Evolutionary conservation across 2,329 filamentous ascomycete species (phyloP).

Genomic region (Calycina marina): DNA sequence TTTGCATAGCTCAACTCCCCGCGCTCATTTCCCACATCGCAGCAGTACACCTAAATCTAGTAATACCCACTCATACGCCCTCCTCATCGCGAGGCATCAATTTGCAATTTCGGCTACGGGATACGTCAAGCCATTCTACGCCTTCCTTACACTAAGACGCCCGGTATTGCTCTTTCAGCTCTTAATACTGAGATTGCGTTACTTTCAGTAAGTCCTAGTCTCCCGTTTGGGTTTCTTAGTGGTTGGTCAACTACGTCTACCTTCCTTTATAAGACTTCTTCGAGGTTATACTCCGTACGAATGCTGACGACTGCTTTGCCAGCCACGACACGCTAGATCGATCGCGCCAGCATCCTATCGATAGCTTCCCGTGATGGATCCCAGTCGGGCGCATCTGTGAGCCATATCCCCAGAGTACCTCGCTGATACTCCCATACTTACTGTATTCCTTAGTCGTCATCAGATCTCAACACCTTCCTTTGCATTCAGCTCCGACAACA

Average conservation of each 20-base stretch:
- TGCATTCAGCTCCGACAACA: conserved; percentile 26
- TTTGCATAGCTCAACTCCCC: conserved; percentile 27
- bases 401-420: conserved; percentile 21
- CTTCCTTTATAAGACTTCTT: conserved; percentile 7
- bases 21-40: conserved; percentile 25
- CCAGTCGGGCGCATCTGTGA: conserved; percentile 38
- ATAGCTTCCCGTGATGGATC: conserved; percentile 31
- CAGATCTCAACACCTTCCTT: conserved; percentile 35
- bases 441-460: conserved; percentile 28
- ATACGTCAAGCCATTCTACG: conserved; percentile 23
- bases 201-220: conserved; percentile 15
- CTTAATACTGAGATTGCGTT: conserved; percentile 19
- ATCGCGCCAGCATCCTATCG: conserved; percentile 9
- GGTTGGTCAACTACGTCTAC: too few species aligned
- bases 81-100: conserved; percentile 27
- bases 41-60: conserved; percentile 18
- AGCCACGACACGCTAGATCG: conserved; percentile 10
- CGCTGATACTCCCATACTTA: conserved; percentile 24
- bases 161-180: conserved; percentile 24
- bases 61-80: conserved; percentile 24
- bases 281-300: conserved; percentile 10
- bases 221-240: conserved; percentile 5
- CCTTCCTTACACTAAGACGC: conserved; percentile 24
- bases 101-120: conserved; percentile 24
- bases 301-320: conserved; percentile 22